Conservation (phyloP, 257 asterid species). For the Forsythia viridissima region DNA sequence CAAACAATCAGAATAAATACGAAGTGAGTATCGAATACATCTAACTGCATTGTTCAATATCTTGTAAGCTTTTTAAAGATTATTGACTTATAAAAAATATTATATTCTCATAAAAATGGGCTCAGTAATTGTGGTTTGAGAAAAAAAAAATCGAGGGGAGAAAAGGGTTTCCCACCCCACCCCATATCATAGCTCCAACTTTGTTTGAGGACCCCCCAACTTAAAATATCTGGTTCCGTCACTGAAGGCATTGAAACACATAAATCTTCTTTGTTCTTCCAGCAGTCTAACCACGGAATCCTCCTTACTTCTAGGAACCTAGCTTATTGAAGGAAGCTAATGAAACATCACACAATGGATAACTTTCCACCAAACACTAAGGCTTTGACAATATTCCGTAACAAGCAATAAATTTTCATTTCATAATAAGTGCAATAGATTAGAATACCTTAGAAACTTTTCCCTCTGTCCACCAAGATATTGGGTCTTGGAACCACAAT, state of each 20-base stretch:
- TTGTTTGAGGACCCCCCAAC: too few species aligned
- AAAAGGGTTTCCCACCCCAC: too few species aligned
- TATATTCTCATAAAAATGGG: too few species aligned
- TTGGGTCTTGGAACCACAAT: constrained; percentile 72
- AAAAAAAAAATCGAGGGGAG: too few species aligned
- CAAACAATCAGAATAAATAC: too few species aligned
- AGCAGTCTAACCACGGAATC: constrained; percentile 17
- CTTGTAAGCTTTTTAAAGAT: too few species aligned
- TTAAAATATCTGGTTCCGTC: too few species aligned
- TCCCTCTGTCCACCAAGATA: constrained; percentile 74
- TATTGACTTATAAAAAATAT: too few species aligned
- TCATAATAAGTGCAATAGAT: neutral
- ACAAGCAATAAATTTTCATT: constrained; percentile 6
- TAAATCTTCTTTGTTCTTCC: constrained; percentile 1
- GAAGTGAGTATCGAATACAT: too few species aligned
- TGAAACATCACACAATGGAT: neutral
- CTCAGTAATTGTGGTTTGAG: too few species aligned
- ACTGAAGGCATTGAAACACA: neutral
- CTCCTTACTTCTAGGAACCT: neutral
- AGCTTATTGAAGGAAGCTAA: constrained; percentile 2
- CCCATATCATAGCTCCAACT: too few species aligned
- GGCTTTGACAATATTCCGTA: neutral
- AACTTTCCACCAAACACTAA: neutral
- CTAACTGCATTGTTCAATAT: too few species aligned
- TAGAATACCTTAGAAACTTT: constrained; percentile 76